A percentile compares a stretch with the other conserved stretches of the same genome.
phyloP scores from a whole-genome alignment of 768 basidiomycete species.

The Pleurotus salmoneostramineus region DNA sequence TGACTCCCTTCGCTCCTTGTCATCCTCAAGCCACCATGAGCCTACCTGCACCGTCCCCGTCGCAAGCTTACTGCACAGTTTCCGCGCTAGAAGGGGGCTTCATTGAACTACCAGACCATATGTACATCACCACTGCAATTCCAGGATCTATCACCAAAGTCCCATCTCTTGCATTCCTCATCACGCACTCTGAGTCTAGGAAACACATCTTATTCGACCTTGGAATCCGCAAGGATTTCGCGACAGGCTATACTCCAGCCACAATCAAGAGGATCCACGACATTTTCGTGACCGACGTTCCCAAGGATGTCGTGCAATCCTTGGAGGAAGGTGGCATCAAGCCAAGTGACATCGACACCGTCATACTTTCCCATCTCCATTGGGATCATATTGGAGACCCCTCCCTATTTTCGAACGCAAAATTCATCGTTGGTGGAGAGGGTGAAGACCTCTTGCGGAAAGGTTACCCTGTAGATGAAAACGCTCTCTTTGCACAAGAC shows the following conservation, averaged over 20 bases:
- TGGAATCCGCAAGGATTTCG: constrained; percentile 45
- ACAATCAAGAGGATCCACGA: constrained; percentile 23
- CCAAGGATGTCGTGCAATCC: constrained; percentile 42
- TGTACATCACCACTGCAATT: constrained; percentile 30
- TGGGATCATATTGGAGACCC: constrained; percentile 53
- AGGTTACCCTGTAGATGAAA: constrained; percentile 39
- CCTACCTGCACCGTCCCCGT: constrained; percentile 33
- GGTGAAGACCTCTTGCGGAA: constrained; percentile 27
- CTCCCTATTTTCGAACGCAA: constrained; percentile 38
- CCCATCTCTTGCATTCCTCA: constrained; percentile 50
- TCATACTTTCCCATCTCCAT: constrained; percentile 51
- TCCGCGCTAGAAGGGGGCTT: constrained; percentile 54
- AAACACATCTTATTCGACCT: constrained; percentile 49
- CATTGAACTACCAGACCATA: constrained; percentile 32
- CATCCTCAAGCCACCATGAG: neutral
- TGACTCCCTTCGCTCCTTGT: neutral
- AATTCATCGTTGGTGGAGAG: constrained; percentile 44
- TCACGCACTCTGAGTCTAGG: constrained; percentile 39
- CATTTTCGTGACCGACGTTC: constrained; percentile 18
- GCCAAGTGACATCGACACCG: constrained; percentile 37
- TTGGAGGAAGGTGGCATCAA: constrained; percentile 42
- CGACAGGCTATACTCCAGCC: constrained; percentile 32
- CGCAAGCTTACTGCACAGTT: constrained; percentile 49
- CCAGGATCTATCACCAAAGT: constrained; percentile 21
- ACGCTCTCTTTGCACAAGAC: constrained; percentile 24